Conservation (phyloP, 164 flowering plant species). For the Magnolia sinica region DNA sequence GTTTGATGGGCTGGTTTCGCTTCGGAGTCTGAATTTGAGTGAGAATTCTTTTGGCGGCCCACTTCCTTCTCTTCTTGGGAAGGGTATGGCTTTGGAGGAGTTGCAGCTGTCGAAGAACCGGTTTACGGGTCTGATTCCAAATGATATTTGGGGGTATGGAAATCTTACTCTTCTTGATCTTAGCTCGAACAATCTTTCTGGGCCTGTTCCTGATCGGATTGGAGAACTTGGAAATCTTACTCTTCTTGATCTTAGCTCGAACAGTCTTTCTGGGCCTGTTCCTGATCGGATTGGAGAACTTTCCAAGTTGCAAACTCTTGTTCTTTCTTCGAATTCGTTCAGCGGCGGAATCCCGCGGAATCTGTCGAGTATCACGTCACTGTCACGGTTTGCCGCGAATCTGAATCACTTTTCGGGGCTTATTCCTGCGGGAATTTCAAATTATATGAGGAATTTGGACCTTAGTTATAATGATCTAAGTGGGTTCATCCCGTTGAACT, state of each 20-base stretch:
- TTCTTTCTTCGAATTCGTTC: constrained; percentile 47
- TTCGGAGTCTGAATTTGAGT: constrained; percentile 45
- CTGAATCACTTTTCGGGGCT: constrained; percentile 43
- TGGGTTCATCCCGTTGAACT: constrained; percentile 50
- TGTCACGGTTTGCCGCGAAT: constrained; percentile 59
- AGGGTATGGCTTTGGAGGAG: constrained; percentile 32
- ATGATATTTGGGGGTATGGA: constrained; percentile 22
- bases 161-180: constrained; percentile 56
- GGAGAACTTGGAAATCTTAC: constrained; percentile 45
- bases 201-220: constrained; percentile 38
- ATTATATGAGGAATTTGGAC: constrained; percentile 33
- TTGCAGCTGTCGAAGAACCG: constrained; percentile 33
- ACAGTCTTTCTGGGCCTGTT: constrained; percentile 41
- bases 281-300: constrained; percentile 42
- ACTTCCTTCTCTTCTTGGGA: constrained; percentile 41
- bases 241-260: constrained; percentile 47
- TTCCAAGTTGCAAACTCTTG: constrained; percentile 35
- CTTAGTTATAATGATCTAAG: constrained; percentile 52
- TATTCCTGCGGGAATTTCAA: constrained; percentile 46
- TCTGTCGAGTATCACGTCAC: constrained; percentile 32
- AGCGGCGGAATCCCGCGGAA: constrained; percentile 44
- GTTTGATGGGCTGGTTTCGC: constrained; percentile 37
- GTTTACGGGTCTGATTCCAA: constrained; percentile 37
- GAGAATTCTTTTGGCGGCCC: constrained; percentile 30
- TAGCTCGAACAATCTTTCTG: constrained; percentile 35